Percentiles rank a stretch among this genome's conserved stretches.
Evolutionary conservation across 768 basidiomycete genomes (phyloP).

Genomic region (Steccherinum ochraceum): DNA sequence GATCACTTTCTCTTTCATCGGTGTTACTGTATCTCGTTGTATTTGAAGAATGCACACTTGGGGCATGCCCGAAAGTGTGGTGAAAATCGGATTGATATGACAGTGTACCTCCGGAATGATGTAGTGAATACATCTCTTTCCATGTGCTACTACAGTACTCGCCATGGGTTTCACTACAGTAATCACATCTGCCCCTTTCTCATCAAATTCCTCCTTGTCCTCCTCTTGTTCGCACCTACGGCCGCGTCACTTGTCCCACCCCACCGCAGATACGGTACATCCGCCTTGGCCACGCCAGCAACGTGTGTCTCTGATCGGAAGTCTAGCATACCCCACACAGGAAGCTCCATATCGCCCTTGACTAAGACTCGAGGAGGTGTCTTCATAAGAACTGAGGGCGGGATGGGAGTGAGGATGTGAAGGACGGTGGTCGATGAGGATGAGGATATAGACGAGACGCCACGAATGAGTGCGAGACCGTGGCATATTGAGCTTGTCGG

Average conservation of each 20-base stretch:
- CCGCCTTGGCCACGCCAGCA: slow-evolving; percentile 46
- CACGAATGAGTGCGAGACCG: slow-evolving; percentile 75
- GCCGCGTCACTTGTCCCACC: slow-evolving; percentile 54
- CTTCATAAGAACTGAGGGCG: slow-evolving; percentile 36
- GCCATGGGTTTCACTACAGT: too few relatives aligned
- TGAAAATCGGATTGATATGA: too few relatives aligned
- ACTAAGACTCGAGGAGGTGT: slow-evolving; percentile 44
- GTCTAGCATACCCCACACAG: slow-evolving; percentile 84
- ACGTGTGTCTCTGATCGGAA: slow-evolving; percentile 45
- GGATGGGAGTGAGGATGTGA: slow-evolving; percentile 80
- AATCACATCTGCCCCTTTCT: slow-evolving; percentile 66
- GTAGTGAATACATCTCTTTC: too few relatives aligned
- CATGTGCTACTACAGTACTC: too few relatives aligned
- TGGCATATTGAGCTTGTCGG: slow-evolving; percentile 58
- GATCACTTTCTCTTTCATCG: too few relatives aligned
- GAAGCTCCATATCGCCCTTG: slow-evolving; percentile 86
- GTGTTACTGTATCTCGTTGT: too few relatives aligned
- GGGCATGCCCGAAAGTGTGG: too few relatives aligned
- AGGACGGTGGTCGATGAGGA: slow-evolving; percentile 33
- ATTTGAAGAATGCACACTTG: too few relatives aligned
- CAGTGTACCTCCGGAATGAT: too few relatives aligned
- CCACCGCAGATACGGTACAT: slow-evolving; percentile 76
- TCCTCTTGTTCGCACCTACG: slow-evolving; percentile 63
- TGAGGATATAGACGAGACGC: slow-evolving; percentile 42
- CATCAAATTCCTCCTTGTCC: slow-evolving; percentile 85